A percentile compares a stretch with the other conserved stretches of the same genome.
These are phyloP conservation scores for Talaromyces marneffei DNA, from an alignment of 2,329 filamentous ascomycete genomes.

Conservation along the genomic window DNA sequence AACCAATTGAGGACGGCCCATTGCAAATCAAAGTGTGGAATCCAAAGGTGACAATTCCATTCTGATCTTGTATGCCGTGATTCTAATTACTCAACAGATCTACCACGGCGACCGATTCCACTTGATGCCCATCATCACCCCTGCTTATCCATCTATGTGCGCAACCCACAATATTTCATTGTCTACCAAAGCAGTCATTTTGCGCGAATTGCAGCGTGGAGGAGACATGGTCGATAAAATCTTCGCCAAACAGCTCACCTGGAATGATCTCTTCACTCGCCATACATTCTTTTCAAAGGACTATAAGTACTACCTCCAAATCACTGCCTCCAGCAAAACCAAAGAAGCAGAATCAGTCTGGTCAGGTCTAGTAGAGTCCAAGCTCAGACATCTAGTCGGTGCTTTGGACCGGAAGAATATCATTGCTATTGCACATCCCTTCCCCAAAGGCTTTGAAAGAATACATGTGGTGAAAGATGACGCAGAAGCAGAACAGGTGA, in stretches of 20 bases:
- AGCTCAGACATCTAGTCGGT: slow-evolving; percentile 77
- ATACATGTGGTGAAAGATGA: slow-evolving; percentile 63
- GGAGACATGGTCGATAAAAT: slow-evolving; percentile 74
- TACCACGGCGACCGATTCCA: slow-evolving; percentile 78
- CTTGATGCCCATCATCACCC: slow-evolving; percentile 97
- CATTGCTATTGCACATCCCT: slow-evolving; percentile 80
- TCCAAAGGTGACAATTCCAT: slow-evolving; percentile 73
- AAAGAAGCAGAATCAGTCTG: slow-evolving; percentile 81
- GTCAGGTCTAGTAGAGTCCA: slow-evolving; percentile 91
- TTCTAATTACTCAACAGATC: slow-evolving; percentile 45
- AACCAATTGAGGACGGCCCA: slow-evolving; percentile 75
- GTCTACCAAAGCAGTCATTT: slow-evolving; percentile 79
- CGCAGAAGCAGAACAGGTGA: slow-evolving; percentile 56
- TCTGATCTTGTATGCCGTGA: background rate
- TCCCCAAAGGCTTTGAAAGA: slow-evolving; percentile 87
- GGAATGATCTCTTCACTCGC: slow-evolving; percentile 83
- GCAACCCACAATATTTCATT: slow-evolving; percentile 88
- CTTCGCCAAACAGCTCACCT: slow-evolving; percentile 66
- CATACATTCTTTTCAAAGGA: slow-evolving; percentile 90
- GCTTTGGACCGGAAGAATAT: slow-evolving; percentile 74
- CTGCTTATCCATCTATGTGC: slow-evolving; percentile 96
- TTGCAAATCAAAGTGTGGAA: slow-evolving; percentile 90
- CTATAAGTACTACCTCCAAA: slow-evolving; percentile 92
- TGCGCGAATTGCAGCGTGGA: slow-evolving; percentile 73
- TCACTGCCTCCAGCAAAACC: slow-evolving; percentile 74